These are phyloP conservation scores for Lagenidium giganteum DNA, from an alignment of 352 stramenopile genomes.

Conservation along the genomic window DNA sequence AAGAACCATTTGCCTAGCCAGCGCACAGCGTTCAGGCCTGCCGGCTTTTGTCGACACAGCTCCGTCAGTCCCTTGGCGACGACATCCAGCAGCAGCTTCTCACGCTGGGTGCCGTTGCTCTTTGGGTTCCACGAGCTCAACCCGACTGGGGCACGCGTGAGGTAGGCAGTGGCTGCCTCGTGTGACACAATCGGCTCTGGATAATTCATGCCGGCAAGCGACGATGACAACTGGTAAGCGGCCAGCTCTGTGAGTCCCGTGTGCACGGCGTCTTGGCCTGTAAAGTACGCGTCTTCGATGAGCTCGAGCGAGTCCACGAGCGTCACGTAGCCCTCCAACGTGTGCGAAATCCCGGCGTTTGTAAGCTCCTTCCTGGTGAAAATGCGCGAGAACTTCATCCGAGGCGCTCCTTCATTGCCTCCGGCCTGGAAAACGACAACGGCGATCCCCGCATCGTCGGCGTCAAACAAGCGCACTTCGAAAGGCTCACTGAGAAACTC, in stretches of 20 bases:
- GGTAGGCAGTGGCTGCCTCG: conserved; percentile 52
- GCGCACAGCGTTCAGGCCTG: conserved; percentile 63
- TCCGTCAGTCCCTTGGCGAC: conserved; percentile 70
- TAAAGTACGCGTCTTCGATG: conserved; percentile 62
- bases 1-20: conserved; percentile 86
- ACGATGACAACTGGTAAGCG: conserved; percentile 61
- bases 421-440: conserved; percentile 43
- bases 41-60: conserved; percentile 77
- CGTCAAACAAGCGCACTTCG: conserved; percentile 67
- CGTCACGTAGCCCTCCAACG: conserved; percentile 52
- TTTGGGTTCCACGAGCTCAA: conserved; percentile 45
- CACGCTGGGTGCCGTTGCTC: conserved; percentile 20
- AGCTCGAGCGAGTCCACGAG: conserved; percentile 65
- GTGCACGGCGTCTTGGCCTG: conserved; percentile 31
- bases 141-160: conserved; percentile 46
- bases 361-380: conserved; percentile 51
- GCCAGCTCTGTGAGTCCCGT: conserved; percentile 28
- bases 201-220: conserved; percentile 45
- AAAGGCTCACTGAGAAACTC: conserved; percentile 59
- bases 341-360: conserved; percentile 37
- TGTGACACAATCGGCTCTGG: conserved; percentile 52
- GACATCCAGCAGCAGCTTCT: conserved; percentile 52
- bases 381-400: conserved; percentile 60
- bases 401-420: conserved; percentile 14
- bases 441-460: conserved; percentile 59